These are phyloP conservation scores for Populus ilicifolia DNA, from an alignment of 345 rosid species.

Conservation along the genomic window DNA sequence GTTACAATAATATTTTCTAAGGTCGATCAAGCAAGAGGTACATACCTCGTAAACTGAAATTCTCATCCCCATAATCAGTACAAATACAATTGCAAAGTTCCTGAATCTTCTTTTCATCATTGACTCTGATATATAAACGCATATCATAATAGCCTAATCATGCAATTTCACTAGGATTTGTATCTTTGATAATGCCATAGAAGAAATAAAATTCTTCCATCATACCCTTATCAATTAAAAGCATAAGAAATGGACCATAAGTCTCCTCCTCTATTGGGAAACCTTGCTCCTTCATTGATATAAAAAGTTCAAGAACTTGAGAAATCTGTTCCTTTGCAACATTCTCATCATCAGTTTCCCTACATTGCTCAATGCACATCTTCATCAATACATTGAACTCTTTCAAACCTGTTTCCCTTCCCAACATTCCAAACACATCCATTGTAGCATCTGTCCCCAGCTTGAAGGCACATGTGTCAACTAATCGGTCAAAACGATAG, in stretches of 20 bases:
- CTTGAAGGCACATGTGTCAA: constrained; percentile 36
- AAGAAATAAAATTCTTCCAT: constrained; percentile 52
- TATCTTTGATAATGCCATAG: constrained; percentile 35
- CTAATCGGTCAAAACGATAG: constrained; percentile 33
- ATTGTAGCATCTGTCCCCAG: constrained; percentile 51
- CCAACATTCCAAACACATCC: constrained; percentile 45
- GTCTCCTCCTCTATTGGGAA: constrained; percentile 50
- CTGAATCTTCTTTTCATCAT: constrained; percentile 49
- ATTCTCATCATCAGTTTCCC: constrained; percentile 38
- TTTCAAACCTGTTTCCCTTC: constrained; percentile 55
- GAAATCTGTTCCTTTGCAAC: constrained; percentile 40
- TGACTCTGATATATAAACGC: constrained; percentile 52
- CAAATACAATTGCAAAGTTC: constrained; percentile 44
- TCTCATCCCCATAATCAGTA: constrained; percentile 21
- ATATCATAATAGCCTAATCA: constrained; percentile 83
- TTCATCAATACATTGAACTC: constrained; percentile 59
- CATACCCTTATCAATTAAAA: constrained; percentile 64
- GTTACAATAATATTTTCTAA: not conserved
- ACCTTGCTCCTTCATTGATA: constrained; percentile 68
- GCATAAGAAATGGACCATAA: constrained; percentile 62
- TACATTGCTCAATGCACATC: constrained; percentile 50
- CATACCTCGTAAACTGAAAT: constrained; percentile 47
- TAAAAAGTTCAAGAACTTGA: constrained; percentile 40
- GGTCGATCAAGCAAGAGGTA: not conserved
- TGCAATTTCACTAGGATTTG: constrained; percentile 31